phyloP scores from a whole-genome alignment of 2,329 filamentous ascomycete species.

The Curvularia lunata region DNA sequence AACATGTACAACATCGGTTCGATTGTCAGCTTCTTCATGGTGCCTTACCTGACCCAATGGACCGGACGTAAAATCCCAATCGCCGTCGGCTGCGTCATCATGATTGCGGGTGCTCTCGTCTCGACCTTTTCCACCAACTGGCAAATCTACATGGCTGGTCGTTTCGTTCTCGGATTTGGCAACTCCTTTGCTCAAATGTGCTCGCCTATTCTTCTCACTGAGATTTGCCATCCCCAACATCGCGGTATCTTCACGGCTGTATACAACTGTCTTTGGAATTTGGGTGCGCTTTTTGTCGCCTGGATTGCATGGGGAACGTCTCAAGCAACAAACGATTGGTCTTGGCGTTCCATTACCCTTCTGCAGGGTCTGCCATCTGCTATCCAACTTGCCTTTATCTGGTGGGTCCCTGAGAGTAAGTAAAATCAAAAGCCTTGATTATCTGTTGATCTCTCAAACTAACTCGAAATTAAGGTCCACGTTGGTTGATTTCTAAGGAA shows the following conservation, averaged over 20 bases:
- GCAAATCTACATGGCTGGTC: constrained; percentile 62
- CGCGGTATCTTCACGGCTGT: constrained; percentile 68
- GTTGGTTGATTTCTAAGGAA: constrained; percentile 70
- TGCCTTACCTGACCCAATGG: constrained; percentile 50
- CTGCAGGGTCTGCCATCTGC: constrained; percentile 58
- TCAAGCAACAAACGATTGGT: constrained; percentile 55
- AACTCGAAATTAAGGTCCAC: constrained; percentile 27
- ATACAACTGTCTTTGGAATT: constrained; percentile 73
- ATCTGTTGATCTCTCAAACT: not conserved
- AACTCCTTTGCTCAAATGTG: constrained; percentile 69
- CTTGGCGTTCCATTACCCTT: constrained; percentile 59
- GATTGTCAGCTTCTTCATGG: constrained; percentile 46
- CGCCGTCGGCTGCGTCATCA: constrained; percentile 52
- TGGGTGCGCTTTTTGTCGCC: constrained; percentile 63
- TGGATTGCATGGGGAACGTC: constrained; percentile 59
- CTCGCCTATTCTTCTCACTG: constrained; percentile 68
- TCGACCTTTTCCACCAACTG: constrained; percentile 35
- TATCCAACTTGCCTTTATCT: constrained; percentile 69
- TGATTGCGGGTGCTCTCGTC: constrained; percentile 52
- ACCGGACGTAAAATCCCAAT: constrained; percentile 54
- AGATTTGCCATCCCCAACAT: constrained; percentile 72
- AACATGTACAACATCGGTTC: constrained; percentile 53
- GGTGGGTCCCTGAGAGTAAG: constrained; percentile 61
- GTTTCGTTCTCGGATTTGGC: constrained; percentile 70
- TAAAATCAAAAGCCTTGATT: not conserved